These are phyloP conservation scores for Candida sanyaensis DNA, from an alignment of 1,139 yeast genomes.

Conservation along the genomic window DNA sequence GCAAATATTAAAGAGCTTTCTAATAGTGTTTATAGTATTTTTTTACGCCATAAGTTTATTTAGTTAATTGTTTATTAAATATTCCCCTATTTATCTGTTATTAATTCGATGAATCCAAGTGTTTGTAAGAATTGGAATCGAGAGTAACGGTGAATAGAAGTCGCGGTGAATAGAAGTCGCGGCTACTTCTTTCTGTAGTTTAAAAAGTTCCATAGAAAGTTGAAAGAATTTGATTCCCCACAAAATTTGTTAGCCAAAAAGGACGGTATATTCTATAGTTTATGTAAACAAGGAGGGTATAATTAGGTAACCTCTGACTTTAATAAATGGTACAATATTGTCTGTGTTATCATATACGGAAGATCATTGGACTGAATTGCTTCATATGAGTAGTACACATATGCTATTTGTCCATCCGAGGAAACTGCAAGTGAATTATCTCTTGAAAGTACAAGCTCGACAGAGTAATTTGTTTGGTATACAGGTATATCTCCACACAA, in stretches of 20 bases:
- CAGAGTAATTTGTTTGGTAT: conserved; percentile 17
- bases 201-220: conserved; percentile 30
- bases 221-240: conserved; percentile 73
- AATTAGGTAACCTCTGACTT: conserved; percentile 2
- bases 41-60: no score
- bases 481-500: conserved; percentile 6
- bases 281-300: conserved; percentile 21
- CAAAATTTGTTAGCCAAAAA: conserved; percentile 15
- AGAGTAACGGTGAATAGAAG: no score
- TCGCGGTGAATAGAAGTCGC: no score
- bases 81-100: no score
- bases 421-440: conserved; percentile 40
- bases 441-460: conserved; percentile 29
- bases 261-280: conserved; percentile 17
- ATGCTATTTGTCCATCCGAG: conserved; percentile 41
- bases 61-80: no score
- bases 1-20: no score
- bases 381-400: conserved; percentile 28
- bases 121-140: no score
- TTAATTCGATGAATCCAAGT: no score
- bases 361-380: conserved; percentile 42
- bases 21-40: no score
- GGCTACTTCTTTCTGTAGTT: no score
- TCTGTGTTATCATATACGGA: conserved; percentile 41
- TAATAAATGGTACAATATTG: conserved; percentile 27